Base-by-base conservation (phyloP, 345 rosid species). In the Ceriops decandra region DNA sequence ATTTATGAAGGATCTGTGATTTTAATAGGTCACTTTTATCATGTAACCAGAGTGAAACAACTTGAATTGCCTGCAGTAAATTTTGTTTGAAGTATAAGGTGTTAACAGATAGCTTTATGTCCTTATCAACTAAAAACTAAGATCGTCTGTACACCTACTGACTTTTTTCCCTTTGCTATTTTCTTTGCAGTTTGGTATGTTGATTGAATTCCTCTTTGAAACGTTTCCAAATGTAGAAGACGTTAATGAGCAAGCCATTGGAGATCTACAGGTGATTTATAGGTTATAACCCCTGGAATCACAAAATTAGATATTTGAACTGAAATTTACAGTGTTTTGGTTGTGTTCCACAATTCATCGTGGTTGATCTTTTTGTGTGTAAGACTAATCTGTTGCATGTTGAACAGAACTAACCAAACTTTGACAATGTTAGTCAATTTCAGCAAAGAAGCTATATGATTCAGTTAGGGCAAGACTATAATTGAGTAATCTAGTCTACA, bases 181-280 rank as follows among this genome's bases (percentile, higher is more conserved):
- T 73, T 27, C 68, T 66, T 73, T 81, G 82, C 88, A 93, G 99
- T 95, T 95, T 72, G 99, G 99, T 49, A 95, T 95, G 99, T 75
- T 91, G 81, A 91, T 95, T 73, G 99, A 91, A 74, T 87, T 76
- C 76, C 92, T 95, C 64, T 95, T 95, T 67, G 96, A 91, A 60
- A 82, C 79, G 78, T 87, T 85, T 62, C 90, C 97, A 7, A 85
- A 87, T 73, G 64, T 76, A 56, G 95, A 91, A 64, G 86, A 80
- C 63, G 87, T 81, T 47, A 87, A 78, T 62, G 96, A 88, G 78
- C 66, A 82, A 62, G 93, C 95, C 21, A 91, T 95, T 73, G 96
- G 91, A 77, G 97, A 95, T 80, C 85, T 93, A 62, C 97, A 93
- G 93, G 98, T 93, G 74, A 82, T 80, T 53, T 31, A 60, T 61